Percentiles rank a stretch among this genome's conserved stretches.
Conservation (phyloP, 1,284 basidiomycete species). For the Pseudozyma sp. region DNA sequence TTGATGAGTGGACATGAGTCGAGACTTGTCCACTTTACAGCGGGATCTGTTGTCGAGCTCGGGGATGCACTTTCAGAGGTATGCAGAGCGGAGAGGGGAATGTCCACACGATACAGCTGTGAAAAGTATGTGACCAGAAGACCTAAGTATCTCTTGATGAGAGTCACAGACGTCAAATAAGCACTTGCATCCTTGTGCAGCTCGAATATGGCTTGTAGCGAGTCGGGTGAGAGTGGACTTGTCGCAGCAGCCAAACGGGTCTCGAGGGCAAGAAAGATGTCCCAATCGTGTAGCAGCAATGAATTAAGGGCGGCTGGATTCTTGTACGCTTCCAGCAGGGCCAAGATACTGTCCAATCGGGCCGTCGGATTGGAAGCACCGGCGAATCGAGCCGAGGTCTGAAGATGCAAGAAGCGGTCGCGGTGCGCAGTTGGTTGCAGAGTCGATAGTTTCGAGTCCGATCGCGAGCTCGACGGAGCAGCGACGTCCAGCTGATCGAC, state of each 20-base stretch:
- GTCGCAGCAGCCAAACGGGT: conserved; percentile 26
- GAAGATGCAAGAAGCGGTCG: conserved; percentile 30
- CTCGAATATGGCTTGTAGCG: conserved; percentile 31
- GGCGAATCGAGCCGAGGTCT: conserved; percentile 26
- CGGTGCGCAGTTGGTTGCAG: conserved; percentile 31
- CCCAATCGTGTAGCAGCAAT: conserved; percentile 23
- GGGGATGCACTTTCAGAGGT: conserved; percentile 1
- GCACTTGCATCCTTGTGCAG: conserved; percentile 39
- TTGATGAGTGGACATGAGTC: conserved; percentile 35
- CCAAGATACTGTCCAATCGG: conserved; percentile 19
- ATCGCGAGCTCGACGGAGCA: neutral
- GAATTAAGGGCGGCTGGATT: conserved; percentile 12
- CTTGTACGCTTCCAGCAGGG: conserved; percentile 18
- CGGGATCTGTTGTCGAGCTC: conserved; percentile 12
- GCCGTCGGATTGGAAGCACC: conserved; percentile 21
- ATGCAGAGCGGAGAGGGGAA: neutral
- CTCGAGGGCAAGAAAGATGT: conserved; percentile 31
- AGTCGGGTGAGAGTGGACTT: conserved; percentile 20
- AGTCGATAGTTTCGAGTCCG: conserved; percentile 7
- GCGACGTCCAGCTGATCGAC: neutral
- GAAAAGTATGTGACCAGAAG: conserved; percentile 26
- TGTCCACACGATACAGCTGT: conserved; percentile 12
- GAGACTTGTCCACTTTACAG: conserved; percentile 34
- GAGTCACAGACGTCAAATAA: conserved; percentile 14
- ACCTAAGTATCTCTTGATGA: conserved; percentile 45